Evolutionary conservation across 371 early-diverging fungal species (phyloP), one percentile per base, ranked within the genome.

Genomic region (Apophysomyces elegans): DNA sequence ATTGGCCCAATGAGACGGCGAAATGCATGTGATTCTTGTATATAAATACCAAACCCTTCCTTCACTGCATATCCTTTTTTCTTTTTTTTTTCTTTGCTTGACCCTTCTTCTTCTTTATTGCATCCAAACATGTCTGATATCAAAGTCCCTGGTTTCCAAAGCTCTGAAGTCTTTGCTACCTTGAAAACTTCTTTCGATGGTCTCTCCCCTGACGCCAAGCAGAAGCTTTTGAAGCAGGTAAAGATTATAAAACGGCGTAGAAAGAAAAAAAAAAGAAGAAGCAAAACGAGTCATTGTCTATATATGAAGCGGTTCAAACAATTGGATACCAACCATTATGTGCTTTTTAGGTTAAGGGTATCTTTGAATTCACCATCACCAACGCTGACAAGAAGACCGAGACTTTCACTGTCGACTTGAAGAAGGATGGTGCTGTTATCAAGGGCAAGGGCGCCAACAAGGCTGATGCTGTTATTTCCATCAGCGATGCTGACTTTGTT

Each of bases 281-380:
- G 46, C 5, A 6, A 26, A 26, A 26, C 2, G 32, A 26, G 32
- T 26, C 32, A 26, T 26, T 26, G 32, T 3, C 32, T 26, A 26
- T 26, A 26, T 3, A 26, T 26, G 32, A 26, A 26, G 32, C 32
- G 32, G 32, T 26, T 2, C 32, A 26, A 26, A 26, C 3, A 1
- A 26, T 2, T 26, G 2, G 7, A n/a, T 21, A 50, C 56, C 38
- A 50, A 16, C 16, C 8, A 5, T 6, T 50, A 9, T 21, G 0
- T 11, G 1, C 16, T 47, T 47, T 26, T 56, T 50, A 50, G 54
- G 54, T 86, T 65, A 92, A 93, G 65, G 92, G 89, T 26, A 61
- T 90, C 39, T 93, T 92, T 83, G 88, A 93, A 74, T 86, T 94
- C 71, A 84, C 89, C 64, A 79, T 94, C 74, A 82, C 77, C 65